These are phyloP conservation scores for Trichoderma atrobrunneum DNA, from an alignment of 2,329 filamentous ascomycete species.

Conservation along the genomic window DNA sequence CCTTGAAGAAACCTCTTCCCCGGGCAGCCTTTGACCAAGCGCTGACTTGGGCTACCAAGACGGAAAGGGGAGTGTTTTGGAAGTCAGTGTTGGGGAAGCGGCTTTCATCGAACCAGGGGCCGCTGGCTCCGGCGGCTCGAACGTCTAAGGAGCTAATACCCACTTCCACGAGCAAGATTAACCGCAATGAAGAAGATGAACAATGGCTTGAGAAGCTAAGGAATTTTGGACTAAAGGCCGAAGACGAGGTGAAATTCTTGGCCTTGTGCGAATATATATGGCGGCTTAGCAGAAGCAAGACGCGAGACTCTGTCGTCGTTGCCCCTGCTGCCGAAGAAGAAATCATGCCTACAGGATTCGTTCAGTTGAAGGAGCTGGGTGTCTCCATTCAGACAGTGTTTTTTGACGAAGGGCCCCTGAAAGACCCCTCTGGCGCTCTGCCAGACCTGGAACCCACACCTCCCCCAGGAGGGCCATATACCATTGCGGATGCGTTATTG, in stretches of 20 bases:
- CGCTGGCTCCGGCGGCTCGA: constrained; percentile 50
- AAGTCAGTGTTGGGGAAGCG: constrained; percentile 68
- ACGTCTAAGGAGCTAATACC: constrained; percentile 55
- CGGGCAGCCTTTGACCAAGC: constrained; percentile 81
- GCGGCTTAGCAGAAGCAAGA: constrained; percentile 72
- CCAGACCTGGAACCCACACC: constrained; percentile 33
- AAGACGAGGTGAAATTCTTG: constrained; percentile 88
- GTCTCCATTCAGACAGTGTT: constrained; percentile 86
- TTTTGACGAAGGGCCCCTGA: constrained; percentile 73
- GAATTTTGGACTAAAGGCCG: constrained; percentile 74
- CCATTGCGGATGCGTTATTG: constrained; percentile 84
- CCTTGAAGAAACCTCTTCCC: constrained; percentile 77
- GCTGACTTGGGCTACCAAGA: constrained; percentile 78
- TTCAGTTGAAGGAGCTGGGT: constrained; percentile 71
- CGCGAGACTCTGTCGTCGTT: constrained; percentile 43
- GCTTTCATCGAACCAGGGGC: constrained; percentile 60
- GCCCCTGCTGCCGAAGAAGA: constrained; percentile 32
- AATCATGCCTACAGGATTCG: constrained; percentile 43
- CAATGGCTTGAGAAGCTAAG: constrained; percentile 84
- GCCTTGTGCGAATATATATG: constrained; percentile 88
- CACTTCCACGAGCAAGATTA: constrained; percentile 59
- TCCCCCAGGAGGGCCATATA: constrained; percentile 54
- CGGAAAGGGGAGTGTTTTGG: constrained; percentile 85
- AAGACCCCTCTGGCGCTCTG: constrained; percentile 34
- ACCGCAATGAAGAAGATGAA: constrained; percentile 88